Evolutionary conservation across 2,329 filamentous ascomycete species (phyloP).

Genomic region (Madurella mycetomatis): DNA sequence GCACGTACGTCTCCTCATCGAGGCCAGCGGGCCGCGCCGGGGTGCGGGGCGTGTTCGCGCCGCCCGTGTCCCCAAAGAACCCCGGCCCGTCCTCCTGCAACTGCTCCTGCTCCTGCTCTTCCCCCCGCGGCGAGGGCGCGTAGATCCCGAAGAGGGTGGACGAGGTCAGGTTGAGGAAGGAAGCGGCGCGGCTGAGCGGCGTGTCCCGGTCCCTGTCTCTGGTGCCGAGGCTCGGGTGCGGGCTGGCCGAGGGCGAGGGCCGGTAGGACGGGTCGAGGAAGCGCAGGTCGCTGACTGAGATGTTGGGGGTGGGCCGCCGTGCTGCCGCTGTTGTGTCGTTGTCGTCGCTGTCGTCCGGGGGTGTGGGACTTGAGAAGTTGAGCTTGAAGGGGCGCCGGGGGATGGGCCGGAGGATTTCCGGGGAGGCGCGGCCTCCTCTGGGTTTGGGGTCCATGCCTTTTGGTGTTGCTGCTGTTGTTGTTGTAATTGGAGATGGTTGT

Average conservation of each 20-base stretch:
- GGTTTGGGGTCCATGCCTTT: slow-evolving; percentile 1
- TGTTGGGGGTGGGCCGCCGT: slow-evolving; percentile 34
- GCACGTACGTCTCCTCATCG: slow-evolving; percentile 42
- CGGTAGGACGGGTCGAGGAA: slow-evolving; percentile 33
- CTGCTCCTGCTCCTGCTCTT: slow-evolving; percentile 22
- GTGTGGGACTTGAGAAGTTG: slow-evolving; percentile 44
- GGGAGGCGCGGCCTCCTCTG: slow-evolving; percentile 22
- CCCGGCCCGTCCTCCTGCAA: slow-evolving; percentile 61
- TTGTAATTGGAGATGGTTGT: background rate
- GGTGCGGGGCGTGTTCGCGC: slow-evolving; percentile 32
- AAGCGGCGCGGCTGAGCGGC: slow-evolving; percentile 65
- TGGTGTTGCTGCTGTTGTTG: background rate
- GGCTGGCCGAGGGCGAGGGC: slow-evolving; percentile 1
- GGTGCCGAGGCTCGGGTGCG: slow-evolving; percentile 25
- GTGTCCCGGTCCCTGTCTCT: slow-evolving; percentile 29
- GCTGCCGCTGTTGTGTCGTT: slow-evolving; percentile 19
- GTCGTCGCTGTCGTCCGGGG: slow-evolving; percentile 36
- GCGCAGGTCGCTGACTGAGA: slow-evolving; percentile 42
- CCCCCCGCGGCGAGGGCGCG: slow-evolving; percentile 42
- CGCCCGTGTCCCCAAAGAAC: slow-evolving; percentile 62
- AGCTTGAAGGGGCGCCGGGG: slow-evolving; percentile 68
- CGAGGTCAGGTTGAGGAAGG: slow-evolving; percentile 78
- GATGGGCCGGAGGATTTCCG: slow-evolving; percentile 62
- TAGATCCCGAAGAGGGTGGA: slow-evolving; percentile 93
- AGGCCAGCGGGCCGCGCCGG: slow-evolving; percentile 55